Evolutionary conservation across 176 grass and related monocot genomes (phyloP).

Genomic region (Zoysia pacifica): DNA sequence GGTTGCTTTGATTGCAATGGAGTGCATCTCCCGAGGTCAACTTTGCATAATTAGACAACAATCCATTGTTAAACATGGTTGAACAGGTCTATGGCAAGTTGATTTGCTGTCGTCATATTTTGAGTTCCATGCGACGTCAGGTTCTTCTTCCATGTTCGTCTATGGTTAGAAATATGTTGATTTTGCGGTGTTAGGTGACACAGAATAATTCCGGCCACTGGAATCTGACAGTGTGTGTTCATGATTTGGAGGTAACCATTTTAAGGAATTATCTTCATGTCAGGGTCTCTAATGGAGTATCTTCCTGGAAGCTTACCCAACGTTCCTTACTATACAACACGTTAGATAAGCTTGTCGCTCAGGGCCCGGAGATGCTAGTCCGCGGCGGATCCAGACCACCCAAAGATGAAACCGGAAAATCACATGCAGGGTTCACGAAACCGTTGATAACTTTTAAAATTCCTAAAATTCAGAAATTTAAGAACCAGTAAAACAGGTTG

Average conservation of each 20-base stretch:
- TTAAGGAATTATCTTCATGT: not conserved
- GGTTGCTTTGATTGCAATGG: conserved; percentile 1
- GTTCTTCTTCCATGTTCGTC: not conserved
- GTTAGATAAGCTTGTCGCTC: too few relatives aligned
- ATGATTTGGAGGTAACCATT: not conserved
- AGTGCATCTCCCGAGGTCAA: conserved; percentile 3
- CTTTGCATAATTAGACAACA: not conserved
- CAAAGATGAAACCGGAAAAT: too few relatives aligned
- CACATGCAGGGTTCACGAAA: too few relatives aligned
- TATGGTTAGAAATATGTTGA: not conserved
- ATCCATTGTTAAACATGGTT: conserved; percentile 12
- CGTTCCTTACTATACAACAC: not conserved
- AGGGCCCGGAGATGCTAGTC: too few relatives aligned
- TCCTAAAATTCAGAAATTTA: too few relatives aligned
- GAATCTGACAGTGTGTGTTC: too few relatives aligned
- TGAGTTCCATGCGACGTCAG: conserved; percentile 12
- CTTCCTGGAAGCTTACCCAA: not conserved
- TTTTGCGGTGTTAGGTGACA: not conserved
- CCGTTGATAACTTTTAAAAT: too few relatives aligned
- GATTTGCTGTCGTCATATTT: conserved; percentile 15
- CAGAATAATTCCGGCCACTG: too few relatives aligned
- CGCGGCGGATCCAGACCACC: too few relatives aligned
- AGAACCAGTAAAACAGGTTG: too few relatives aligned
- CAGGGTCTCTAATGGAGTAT: not conserved
- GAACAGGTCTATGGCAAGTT: conserved; percentile 19